phyloP scores from a whole-genome alignment of 352 stramenopile species.

The Pythium sp. region DNA sequence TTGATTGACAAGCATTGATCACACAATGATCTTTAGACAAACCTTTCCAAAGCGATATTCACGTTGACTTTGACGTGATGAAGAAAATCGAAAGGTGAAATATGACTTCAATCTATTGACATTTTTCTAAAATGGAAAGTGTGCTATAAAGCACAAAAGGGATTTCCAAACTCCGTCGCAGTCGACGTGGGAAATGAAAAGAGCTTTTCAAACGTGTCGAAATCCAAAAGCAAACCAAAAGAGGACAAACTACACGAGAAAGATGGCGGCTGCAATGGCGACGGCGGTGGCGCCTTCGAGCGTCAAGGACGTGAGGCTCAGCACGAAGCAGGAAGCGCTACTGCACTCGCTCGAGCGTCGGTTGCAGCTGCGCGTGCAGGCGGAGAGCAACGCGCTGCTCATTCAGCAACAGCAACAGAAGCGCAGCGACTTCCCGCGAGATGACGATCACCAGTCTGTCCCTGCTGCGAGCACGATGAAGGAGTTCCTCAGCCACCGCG shows the following conservation, averaged over 20 bases:
- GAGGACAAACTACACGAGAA: neutral
- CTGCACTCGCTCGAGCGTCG: conserved; percentile 57
- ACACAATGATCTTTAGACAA: neutral
- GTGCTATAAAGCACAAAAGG: neutral
- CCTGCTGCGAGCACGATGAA: conserved; percentile 31
- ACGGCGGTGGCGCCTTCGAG: conserved; percentile 1
- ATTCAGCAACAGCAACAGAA: conserved; percentile 19
- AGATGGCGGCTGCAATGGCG: neutral
- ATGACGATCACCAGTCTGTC: neutral
- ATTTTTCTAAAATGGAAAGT: neutral
- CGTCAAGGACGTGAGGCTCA: conserved; percentile 40
- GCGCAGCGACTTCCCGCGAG: neutral
- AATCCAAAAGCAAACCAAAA: neutral
- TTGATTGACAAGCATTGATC: neutral
- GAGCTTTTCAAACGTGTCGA: neutral
- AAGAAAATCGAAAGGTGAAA: neutral
- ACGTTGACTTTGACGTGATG: neutral
- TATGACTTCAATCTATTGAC: neutral
- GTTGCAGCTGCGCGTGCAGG: conserved; percentile 52
- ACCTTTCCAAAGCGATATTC: neutral
- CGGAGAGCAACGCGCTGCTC: conserved; percentile 39
- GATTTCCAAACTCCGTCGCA: neutral
- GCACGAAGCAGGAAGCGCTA: conserved; percentile 43
- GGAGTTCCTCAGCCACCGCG: conserved; percentile 32
- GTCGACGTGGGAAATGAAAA: neutral